These are phyloP conservation scores for Stellera chamaejasme DNA, from an alignment of 345 rosid genomes.

Conservation along the genomic window DNA sequence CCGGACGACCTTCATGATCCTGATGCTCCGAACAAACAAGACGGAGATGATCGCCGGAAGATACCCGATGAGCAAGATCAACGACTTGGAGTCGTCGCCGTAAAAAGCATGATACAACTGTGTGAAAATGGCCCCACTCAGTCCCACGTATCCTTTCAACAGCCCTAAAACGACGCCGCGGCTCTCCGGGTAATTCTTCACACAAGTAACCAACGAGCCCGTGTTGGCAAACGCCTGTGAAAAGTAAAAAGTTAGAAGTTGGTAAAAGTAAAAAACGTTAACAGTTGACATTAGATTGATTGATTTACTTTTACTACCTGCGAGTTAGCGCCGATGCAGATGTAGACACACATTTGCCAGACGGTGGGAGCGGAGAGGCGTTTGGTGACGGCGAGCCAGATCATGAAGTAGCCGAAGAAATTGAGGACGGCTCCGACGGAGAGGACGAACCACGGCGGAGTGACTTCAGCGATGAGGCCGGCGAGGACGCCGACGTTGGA, in stretches of 20 bases:
- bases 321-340: constrained; percentile 57
- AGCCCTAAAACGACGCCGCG: constrained; percentile 53
- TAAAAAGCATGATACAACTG: constrained; percentile 39
- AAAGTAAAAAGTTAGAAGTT: no score
- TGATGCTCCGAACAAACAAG: constrained; percentile 32
- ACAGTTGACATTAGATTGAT: no score
- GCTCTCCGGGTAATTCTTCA: constrained; percentile 59
- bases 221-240: constrained; percentile 38
- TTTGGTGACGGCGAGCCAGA: constrained; percentile 47
- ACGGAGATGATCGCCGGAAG: constrained; percentile 50
- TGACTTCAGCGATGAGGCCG: constrained; percentile 53
- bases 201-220: constrained; percentile 48
- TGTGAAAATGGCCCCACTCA: constrained; percentile 51
- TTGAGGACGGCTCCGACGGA: constrained; percentile 41
- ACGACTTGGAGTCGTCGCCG: constrained; percentile 19
- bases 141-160: constrained; percentile 45
- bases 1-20: constrained; percentile 35
- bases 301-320: constrained; percentile 11
- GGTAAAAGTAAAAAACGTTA: no score
- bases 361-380: constrained; percentile 25
- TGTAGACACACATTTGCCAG: constrained; percentile 65
- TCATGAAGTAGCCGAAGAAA: constrained; percentile 61
- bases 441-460: constrained; percentile 64
- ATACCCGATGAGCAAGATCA: constrained; percentile 49
- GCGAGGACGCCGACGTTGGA: constrained; percentile 50